Conservation (phyloP, 164 flowering plant species). For the Umbellularia californica region DNA sequence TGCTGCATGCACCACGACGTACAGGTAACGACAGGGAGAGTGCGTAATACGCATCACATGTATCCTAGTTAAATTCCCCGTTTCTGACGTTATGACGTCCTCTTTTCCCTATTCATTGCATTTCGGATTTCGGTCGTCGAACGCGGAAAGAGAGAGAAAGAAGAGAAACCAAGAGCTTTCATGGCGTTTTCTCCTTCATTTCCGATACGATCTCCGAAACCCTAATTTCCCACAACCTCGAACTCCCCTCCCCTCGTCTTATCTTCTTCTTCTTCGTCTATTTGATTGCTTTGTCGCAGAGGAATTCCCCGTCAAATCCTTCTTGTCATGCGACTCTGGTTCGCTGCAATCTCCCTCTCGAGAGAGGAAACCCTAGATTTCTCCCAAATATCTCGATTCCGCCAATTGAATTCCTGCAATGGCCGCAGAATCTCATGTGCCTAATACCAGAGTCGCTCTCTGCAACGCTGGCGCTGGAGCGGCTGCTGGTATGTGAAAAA, state of each 20-base stretch:
- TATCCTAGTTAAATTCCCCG: too few relatives aligned
- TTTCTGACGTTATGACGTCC: too few relatives aligned
- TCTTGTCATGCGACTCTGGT: conserved; percentile 85
- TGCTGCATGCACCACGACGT: too few relatives aligned
- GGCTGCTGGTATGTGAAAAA: conserved; percentile 66
- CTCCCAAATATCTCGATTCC: conserved; percentile 5
- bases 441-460: conserved; percentile 51
- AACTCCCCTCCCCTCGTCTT: background rate
- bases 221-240: background rate
- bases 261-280: background rate
- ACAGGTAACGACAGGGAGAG: too few relatives aligned
- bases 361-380: conserved; percentile 49
- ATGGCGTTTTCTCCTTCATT: conserved; percentile 4
- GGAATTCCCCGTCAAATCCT: conserved; percentile 4
- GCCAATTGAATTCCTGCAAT: conserved; percentile 20
- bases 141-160: too few relatives aligned
- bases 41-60: too few relatives aligned
- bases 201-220: conserved; percentile 4
- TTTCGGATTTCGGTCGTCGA: too few relatives aligned
- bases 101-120: too few relatives aligned
- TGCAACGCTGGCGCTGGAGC: conserved; percentile 97
- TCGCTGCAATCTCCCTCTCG: conserved; percentile 48
- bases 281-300: background rate
- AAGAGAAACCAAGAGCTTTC: background rate
- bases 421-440: conserved; percentile 45